Conservation (phyloP, 345 rosid genomes). For the Psidium guajava region DNA sequence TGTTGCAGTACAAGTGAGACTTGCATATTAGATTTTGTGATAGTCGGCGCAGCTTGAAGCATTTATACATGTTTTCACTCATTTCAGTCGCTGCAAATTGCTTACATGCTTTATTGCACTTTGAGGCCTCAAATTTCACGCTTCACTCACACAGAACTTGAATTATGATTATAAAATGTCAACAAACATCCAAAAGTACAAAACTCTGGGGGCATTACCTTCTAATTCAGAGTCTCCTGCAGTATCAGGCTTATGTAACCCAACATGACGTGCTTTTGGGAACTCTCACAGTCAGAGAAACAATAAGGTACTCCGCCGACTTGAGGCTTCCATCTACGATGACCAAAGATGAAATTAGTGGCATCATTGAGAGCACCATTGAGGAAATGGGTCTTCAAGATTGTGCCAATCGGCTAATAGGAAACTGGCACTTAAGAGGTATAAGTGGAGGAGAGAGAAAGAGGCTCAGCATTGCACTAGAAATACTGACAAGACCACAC, state of each 20-base stretch:
- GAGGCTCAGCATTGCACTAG: slow-evolving; percentile 55
- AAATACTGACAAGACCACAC: slow-evolving; percentile 46
- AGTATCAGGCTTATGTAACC: slow-evolving; percentile 63
- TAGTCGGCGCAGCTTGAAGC: not conserved
- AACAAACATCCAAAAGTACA: not conserved
- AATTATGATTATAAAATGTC: not conserved
- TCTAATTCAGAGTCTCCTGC: not conserved
- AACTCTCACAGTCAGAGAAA: slow-evolving; percentile 63
- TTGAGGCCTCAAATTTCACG: not conserved
- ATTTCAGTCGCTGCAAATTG: not conserved
- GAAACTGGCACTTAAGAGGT: slow-evolving; percentile 68
- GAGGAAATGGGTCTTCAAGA: slow-evolving; percentile 59
- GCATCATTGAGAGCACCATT: slow-evolving; percentile 35
- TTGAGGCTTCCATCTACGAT: slow-evolving; percentile 42
- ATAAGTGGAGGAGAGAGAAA: slow-evolving; percentile 73
- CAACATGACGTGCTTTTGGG: slow-evolving; percentile 53
- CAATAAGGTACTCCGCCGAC: slow-evolving; percentile 48
- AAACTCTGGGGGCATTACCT: not conserved
- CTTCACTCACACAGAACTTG: not conserved
- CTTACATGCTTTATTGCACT: not conserved
- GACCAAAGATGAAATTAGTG: slow-evolving; percentile 26
- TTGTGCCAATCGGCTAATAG: slow-evolving; percentile 41
- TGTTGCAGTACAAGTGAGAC: not conserved
- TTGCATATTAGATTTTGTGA: not conserved
- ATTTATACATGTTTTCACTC: not conserved